phyloP scores from a whole-genome alignment of 208 protist species.

The Trypanosoma avium region DNA sequence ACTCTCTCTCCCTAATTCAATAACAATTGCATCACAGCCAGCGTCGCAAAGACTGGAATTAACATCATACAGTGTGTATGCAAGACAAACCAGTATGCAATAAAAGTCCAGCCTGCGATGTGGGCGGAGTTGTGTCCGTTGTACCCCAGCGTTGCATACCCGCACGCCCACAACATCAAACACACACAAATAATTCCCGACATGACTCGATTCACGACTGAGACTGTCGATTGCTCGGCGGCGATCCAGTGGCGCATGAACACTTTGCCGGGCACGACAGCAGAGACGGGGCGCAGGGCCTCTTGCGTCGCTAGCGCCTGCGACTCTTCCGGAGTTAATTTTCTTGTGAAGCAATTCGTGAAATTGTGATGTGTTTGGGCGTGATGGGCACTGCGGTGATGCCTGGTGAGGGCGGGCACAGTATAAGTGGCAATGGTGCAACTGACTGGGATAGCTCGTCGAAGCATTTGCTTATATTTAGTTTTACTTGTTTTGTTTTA shows the following conservation, averaged over 20 bases:
- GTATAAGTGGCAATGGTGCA: constrained; percentile 5
- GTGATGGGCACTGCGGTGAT: constrained; percentile 56
- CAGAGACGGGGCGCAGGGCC: constrained; percentile 71
- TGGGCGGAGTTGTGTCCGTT: constrained; percentile 83
- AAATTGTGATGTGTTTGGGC: constrained; percentile 79
- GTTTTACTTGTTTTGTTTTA: no score
- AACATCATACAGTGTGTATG: constrained; percentile 80
- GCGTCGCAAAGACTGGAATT: constrained; percentile 34
- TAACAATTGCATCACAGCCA: constrained; percentile 61
- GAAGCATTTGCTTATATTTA: no score
- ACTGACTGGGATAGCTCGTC: constrained; percentile 41
- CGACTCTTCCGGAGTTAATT: constrained; percentile 55
- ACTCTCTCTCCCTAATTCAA: constrained; percentile 44
- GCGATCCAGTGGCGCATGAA: constrained; percentile 93
- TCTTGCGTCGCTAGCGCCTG: constrained; percentile 41
- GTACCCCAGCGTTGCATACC: constrained; percentile 85
- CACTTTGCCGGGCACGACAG: constrained; percentile 86
- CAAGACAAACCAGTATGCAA: constrained; percentile 84
- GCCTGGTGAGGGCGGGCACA: neutral
- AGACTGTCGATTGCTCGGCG: constrained; percentile 86
- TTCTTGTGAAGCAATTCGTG: constrained; percentile 51
- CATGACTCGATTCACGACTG: constrained; percentile 85
- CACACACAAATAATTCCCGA: constrained; percentile 82
- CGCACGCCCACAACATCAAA: constrained; percentile 78
- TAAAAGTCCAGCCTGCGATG: constrained; percentile 75